Base-by-base conservation (phyloP, 495 filamentous ascomycete genomes). In the Hyaloscypha finlandica region DNA sequence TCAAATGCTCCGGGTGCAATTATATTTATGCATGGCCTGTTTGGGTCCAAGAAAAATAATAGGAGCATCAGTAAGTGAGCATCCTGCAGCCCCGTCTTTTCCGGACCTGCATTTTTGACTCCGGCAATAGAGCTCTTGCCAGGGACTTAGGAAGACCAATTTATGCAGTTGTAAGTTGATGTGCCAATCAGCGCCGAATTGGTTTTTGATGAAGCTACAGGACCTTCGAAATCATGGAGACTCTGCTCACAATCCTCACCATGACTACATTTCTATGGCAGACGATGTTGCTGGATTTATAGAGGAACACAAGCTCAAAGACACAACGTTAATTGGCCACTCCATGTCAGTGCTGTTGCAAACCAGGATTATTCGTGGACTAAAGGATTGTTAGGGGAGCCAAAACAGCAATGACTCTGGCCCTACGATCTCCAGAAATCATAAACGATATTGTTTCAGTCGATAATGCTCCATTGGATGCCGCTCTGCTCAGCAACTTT, bases 1-100 rank as follows among this genome's bases (percentile, higher is more conserved):
- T 74, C 79, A 68, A 83, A 84, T 55, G 76, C 84, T 53, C 92
- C 95, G 1, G 37, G 52, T n/a, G 59, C 71, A 11, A 90, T 99
- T 65, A 77, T 99, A 69, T 86, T 99, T 68, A 85, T 98, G 77
- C 95, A 99, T 76, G 95, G 95, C 4, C 83, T 99, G 19, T 98
- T 99, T 74, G 95, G 95, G 29, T 96, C 92, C 51, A 97, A 96
- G 79, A 91, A 92, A 82, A 99, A 99, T 73, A 95, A 98, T 74
- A 80, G 94, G 77, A 93, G 86, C 77, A 95, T 99, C 68, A 96
- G 94, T 88, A 96, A 93, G 95, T 97, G 86, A 83, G 92, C 80
- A 68, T 29, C 33, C 51, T 31, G 20, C 37, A 25, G 6, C 16
- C 30, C 39, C 30, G 11, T 53, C 32, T 42, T 19, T 16, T 33